Percentiles rank a stretch among this genome's conserved stretches.
phyloP scores from a whole-genome alignment of 371 early-diverging fungal species.

The Haplosporangium sp. region DNA sequence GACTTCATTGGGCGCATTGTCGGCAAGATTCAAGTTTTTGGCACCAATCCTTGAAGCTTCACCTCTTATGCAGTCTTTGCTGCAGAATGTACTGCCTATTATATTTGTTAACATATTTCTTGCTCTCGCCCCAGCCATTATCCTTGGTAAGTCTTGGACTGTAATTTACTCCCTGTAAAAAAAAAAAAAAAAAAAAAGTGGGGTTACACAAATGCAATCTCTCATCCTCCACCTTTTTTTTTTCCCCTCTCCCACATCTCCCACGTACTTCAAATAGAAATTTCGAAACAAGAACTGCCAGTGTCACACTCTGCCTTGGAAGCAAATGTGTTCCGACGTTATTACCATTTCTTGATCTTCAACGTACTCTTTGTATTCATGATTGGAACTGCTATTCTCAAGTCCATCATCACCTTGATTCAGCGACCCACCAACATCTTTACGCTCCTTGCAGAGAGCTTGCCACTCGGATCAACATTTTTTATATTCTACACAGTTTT shows the following conservation, averaged over 20 bases:
- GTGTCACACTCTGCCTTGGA: conserved; percentile 75
- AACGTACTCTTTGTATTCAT: conserved; percentile 93
- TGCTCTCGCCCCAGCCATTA: conserved; percentile 67
- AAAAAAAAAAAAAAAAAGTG: neutral
- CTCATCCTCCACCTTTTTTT: too few species aligned
- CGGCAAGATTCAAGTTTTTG: conserved; percentile 68
- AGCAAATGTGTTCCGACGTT: conserved; percentile 77
- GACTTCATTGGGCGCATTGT: conserved; percentile 77
- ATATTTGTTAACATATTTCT: conserved; percentile 76
- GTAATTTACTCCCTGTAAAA: too few species aligned
- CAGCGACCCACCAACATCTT: conserved; percentile 51
- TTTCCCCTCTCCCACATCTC: too few species aligned
- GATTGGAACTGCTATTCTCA: conserved; percentile 84
- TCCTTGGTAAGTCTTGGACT: conserved; percentile 53
- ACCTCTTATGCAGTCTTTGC: conserved; percentile 66
- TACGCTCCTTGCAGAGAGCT: conserved; percentile 31
- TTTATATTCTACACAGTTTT: conserved; percentile 84
- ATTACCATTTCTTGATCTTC: conserved; percentile 90
- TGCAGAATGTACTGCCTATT: conserved; percentile 77
- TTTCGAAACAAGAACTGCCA: conserved; percentile 71
- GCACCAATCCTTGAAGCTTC: conserved; percentile 67
- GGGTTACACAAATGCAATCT: neutral
- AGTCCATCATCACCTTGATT: conserved; percentile 74
- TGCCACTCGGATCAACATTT: conserved; percentile 75
- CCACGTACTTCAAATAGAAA: conserved; percentile 58